Evolutionary conservation across 169 alveolate species (phyloP).

Genomic region (Plasmodium blacklocki): DNA sequence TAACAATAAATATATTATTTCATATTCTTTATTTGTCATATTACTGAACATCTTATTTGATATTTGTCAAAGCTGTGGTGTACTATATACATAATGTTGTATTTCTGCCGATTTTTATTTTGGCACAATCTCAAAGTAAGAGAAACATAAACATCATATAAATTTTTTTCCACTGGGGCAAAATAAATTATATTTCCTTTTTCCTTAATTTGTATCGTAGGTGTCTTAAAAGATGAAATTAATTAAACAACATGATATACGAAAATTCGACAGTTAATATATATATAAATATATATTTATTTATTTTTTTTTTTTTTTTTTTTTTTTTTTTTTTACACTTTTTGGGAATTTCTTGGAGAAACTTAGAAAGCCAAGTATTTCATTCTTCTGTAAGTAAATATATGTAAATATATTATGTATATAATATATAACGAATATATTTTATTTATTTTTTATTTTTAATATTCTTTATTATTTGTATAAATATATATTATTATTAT

Average conservation of each 20-base stretch:
- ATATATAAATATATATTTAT: slow-evolving; percentile 1
- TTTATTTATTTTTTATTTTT: slow-evolving; percentile 9
- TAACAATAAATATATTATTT: slow-evolving; percentile 5
- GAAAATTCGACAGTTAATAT: background rate
- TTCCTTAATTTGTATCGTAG: slow-evolving; percentile 27
- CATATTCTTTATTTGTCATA: background rate
- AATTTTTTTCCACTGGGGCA: slow-evolving; percentile 43
- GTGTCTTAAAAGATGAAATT: slow-evolving; percentile 6
- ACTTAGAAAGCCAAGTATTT: slow-evolving; percentile 64
- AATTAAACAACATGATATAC: background rate
- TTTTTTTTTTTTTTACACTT: slow-evolving; percentile 20
- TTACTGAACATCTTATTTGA: slow-evolving; percentile 65
- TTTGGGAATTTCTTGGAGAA: slow-evolving; percentile 50
- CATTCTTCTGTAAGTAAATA: slow-evolving; percentile 26
- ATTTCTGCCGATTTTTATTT: slow-evolving; percentile 38
- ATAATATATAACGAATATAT: background rate
- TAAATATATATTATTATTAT: background rate
- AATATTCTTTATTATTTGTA: slow-evolving; percentile 6
- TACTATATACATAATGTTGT: slow-evolving; percentile 47
- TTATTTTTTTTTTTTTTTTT: background rate
- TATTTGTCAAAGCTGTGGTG: slow-evolving; percentile 51
- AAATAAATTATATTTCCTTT: slow-evolving; percentile 66
- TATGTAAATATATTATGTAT: no score
- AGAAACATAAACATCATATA: slow-evolving; percentile 52
- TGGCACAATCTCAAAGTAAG: slow-evolving; percentile 35